Evolutionary conservation across 257 asterid genomes (phyloP).

Genomic region (Solanum tarijense): DNA sequence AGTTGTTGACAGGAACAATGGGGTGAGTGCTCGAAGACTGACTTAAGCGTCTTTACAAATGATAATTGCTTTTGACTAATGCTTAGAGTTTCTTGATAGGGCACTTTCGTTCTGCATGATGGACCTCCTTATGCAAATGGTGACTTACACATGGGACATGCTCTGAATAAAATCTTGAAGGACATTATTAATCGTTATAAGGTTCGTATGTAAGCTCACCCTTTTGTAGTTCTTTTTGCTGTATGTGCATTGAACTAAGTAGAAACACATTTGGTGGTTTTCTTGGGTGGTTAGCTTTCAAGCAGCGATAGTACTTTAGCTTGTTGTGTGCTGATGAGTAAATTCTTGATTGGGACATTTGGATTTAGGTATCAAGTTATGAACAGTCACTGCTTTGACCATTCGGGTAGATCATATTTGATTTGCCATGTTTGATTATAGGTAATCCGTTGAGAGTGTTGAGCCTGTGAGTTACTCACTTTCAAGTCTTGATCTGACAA

Average conservation of each 20-base stretch:
- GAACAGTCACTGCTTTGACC: background rate
- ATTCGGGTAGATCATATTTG: background rate
- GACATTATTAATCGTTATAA: constrained; percentile 94
- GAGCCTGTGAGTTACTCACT: background rate
- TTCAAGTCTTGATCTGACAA: background rate
- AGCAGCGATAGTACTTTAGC: background rate
- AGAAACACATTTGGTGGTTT: background rate
- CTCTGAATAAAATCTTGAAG: constrained; percentile 90
- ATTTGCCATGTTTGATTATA: background rate
- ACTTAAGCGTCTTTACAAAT: background rate
- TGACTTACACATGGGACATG: constrained; percentile 97
- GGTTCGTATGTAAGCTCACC: constrained; percentile 25
- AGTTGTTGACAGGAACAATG: constrained; percentile 56
- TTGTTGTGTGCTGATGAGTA: background rate
- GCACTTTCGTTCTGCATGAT: constrained; percentile 86
- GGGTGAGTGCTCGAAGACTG: constrained; percentile 42
- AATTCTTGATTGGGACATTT: background rate
- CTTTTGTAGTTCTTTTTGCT: background rate
- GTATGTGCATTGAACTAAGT: background rate
- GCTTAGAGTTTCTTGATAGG: constrained; percentile 44
- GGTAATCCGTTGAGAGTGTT: background rate
- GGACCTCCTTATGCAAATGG: constrained; percentile 99
- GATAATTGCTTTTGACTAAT: constrained; percentile 14
- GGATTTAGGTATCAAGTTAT: background rate
- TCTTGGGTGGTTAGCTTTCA: background rate